Evolutionary conservation across 345 rosid genomes (phyloP).

Genomic region (Camelina sativa): DNA sequence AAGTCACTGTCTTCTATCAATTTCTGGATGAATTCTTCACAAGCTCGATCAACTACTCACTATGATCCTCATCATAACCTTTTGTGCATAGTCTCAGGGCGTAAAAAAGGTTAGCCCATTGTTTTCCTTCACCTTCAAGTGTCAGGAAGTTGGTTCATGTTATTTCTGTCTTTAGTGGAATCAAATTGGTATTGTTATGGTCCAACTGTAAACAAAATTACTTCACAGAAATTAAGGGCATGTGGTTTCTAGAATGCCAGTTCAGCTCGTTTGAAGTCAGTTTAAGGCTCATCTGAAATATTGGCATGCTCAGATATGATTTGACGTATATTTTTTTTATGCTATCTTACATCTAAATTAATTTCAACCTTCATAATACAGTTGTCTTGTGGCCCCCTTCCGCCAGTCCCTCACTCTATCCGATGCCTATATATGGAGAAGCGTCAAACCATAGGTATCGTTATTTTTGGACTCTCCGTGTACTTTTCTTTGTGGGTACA

Average conservation of each 20-base stretch:
- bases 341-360: slow-evolving; percentile 18
- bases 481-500: slow-evolving; percentile 7
- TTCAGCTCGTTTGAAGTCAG: slow-evolving; percentile 27
- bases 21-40: slow-evolving; percentile 86
- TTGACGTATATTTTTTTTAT: not conserved
- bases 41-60: slow-evolving; percentile 84
- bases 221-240: not conserved
- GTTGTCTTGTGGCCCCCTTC: slow-evolving; percentile 94
- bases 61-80: slow-evolving; percentile 94
- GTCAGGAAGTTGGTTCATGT: not conserved
- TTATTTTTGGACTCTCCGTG: slow-evolving; percentile 23
- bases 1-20: slow-evolving; percentile 74
- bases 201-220: not conserved
- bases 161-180: slow-evolving; percentile 9
- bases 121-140: not conserved
- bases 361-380: slow-evolving; percentile 37
- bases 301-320: not conserved
- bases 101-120: slow-evolving; percentile 67
- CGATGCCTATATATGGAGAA: slow-evolving; percentile 87
- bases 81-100: slow-evolving; percentile 72
- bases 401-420: slow-evolving; percentile 80
- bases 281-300: slow-evolving; percentile 26
- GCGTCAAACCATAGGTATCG: slow-evolving; percentile 92
- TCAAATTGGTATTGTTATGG: not conserved
- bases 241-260: slow-evolving; percentile 9